phyloP scores from a whole-genome alignment of 164 flowering plant genomes.

The Tetrastigma voinierianum region DNA sequence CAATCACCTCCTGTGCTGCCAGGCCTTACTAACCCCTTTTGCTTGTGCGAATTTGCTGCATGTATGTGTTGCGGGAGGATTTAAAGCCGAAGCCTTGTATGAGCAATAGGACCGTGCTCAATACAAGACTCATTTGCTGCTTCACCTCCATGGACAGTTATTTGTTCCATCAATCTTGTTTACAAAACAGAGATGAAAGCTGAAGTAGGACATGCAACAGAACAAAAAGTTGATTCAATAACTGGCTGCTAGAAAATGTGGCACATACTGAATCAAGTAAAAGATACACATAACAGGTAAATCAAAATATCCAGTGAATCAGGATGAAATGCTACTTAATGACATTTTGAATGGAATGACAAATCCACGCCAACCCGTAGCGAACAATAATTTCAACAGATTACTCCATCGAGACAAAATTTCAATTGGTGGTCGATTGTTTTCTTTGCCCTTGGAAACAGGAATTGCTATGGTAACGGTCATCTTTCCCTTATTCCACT shows the following conservation, averaged over 20 bases:
- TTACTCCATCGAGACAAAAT: too few species aligned
- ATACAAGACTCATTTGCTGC: conserved; percentile 46
- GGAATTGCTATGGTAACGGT: neutral
- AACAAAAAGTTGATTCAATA: too few species aligned
- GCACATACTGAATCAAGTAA: neutral
- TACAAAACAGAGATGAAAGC: neutral
- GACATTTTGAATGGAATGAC: too few species aligned
- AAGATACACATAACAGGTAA: neutral
- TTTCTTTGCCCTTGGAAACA: neutral
- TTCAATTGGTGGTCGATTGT: too few species aligned
- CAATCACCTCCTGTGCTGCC: conserved; percentile 31
- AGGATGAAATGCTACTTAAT: too few species aligned
- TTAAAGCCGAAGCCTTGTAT: conserved; percentile 30
- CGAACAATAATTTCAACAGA: too few species aligned
- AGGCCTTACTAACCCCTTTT: conserved; percentile 32
- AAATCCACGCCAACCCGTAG: too few species aligned
- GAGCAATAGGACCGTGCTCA: conserved; percentile 41
- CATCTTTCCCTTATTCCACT: neutral
- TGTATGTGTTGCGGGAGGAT: conserved; percentile 32
- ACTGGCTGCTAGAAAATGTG: too few species aligned
- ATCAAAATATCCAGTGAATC: too few species aligned
- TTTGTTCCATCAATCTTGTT: conserved; percentile 2
- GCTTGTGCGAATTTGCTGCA: conserved; percentile 30
- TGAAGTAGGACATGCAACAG: too few species aligned
- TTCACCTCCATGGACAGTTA: conserved; percentile 40